A percentile compares a stretch with the other conserved stretches of the same genome.
Conservation (phyloP, 1,284 basidiomycete species). For the Golubevia pallescens region DNA sequence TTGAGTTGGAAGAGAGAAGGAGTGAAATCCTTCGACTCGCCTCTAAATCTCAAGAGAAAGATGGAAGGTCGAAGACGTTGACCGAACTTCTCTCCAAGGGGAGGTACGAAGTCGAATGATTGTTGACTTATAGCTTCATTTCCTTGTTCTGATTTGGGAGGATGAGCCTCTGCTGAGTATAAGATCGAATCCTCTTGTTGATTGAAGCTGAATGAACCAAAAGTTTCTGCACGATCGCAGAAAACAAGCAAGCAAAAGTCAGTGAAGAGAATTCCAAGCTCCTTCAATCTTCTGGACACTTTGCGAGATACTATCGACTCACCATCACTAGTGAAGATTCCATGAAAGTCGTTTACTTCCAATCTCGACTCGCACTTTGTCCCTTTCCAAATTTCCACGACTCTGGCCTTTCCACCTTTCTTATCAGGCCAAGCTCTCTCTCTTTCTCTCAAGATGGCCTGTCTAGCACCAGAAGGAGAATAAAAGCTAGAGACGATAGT, state of each 20-base stretch:
- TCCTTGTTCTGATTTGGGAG: not conserved
- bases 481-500: no score
- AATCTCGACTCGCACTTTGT: not conserved
- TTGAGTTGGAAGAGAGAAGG: conserved; percentile 3
- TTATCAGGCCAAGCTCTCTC: not conserved
- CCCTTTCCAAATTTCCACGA: conserved; percentile 14
- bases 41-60: conserved; percentile 2
- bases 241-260: not conserved
- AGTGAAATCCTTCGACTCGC: not conserved
- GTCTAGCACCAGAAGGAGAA: no score
- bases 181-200: conserved; percentile 2
- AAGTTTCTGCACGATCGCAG: not conserved
- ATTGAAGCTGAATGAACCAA: not conserved
- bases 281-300: no score
- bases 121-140: not conserved
- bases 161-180: conserved; percentile 14
- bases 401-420: conserved; percentile 10
- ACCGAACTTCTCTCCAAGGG: conserved; percentile 10
- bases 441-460: no score
- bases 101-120: conserved; percentile 5
- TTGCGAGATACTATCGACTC: conserved; percentile 5
- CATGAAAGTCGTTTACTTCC: conserved; percentile 16
- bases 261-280: no score
- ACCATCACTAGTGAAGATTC: conserved; percentile 13
- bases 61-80: not conserved